Evolutionary conservation across 2,329 filamentous ascomycete genomes (phyloP), one percentile per base, ranked within the genome.

Genomic region (Aspergillus intermedius): DNA sequence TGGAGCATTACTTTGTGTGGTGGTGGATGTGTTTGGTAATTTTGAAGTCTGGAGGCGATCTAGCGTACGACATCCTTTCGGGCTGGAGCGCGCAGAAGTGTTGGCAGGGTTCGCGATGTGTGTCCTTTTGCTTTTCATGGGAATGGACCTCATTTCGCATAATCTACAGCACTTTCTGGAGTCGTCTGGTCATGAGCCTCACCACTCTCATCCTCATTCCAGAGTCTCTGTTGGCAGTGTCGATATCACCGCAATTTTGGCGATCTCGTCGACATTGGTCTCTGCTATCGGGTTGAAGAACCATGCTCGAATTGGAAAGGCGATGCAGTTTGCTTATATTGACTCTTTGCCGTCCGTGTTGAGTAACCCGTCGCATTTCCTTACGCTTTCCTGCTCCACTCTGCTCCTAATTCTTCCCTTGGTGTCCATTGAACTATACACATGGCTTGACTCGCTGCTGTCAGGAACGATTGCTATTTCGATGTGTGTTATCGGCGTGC

Each of bases 11-110:
- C 81, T 97, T 4, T 97, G 91, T 66, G 90, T 95, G 3, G 84
- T 82, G 10, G 91, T 97, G 42, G 93, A 98, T 63, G 88, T 97
- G 1, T 81, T 96, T 43, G 84, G 88, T 45, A 98, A 98, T 67
- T 98, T 98, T 61, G 93, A 98, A 66, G 91, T 97, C 37, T 98
- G 93, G 93, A 88, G 89, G 55, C 82, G 91, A 42, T 91, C 88
- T 58, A 94, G 86, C 57, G 87, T 98, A 59, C 84, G 91, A 21
- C 90, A 98, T 69, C 93, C 93, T 0, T 98, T 98, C 64, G 91
- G 81, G 3, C 80, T 98, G 21, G 89, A 96, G 71, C 82, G 93
- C 47, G 87, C 88, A 50, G 93, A 98, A 69, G 91, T 98, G 4
- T 80, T 98, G 13, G 90, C 91, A 32, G 93, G 93, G 15, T 95